Percentiles rank a stretch among this genome's conserved stretches.
These are phyloP conservation scores for Vigna angularis DNA, from an alignment of 306 rosid species.

Conservation along the genomic window DNA sequence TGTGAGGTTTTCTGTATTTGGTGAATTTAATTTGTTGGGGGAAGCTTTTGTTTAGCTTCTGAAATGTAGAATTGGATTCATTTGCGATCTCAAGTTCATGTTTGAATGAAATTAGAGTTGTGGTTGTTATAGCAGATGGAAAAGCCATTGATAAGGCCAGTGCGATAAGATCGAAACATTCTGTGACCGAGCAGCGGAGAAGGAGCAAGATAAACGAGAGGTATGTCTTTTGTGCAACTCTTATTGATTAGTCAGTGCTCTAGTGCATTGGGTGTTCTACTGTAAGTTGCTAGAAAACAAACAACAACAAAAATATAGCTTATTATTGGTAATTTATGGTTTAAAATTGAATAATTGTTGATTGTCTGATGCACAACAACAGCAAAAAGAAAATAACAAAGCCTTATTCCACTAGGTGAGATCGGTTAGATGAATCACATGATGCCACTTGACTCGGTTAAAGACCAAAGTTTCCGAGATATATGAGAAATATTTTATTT, in stretches of 20 bases:
- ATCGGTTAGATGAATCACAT: neutral
- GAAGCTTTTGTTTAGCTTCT: neutral
- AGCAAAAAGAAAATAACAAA: neutral
- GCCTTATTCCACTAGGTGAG: neutral
- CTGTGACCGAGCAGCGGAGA: slow-evolving; percentile 98
- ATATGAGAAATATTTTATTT: neutral
- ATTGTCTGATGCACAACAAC: neutral
- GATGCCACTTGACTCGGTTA: neutral
- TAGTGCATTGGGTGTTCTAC: slow-evolving; percentile 2
- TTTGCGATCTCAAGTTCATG: slow-evolving; percentile 28
- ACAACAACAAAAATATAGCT: neutral
- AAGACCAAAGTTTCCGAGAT: neutral
- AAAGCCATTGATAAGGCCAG: slow-evolving; percentile 86
- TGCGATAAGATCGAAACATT: slow-evolving; percentile 86
- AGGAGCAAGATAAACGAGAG: slow-evolving; percentile 99
- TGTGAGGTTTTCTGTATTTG: slow-evolving; percentile 12
- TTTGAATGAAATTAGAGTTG: slow-evolving; percentile 40
- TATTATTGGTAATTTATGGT: neutral
- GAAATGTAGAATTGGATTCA: slow-evolving; percentile 35
- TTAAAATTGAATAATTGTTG: slow-evolving; percentile 14
- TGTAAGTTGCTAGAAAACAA: slow-evolving; percentile 18
- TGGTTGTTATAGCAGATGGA: slow-evolving; percentile 62
- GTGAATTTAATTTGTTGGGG: neutral
- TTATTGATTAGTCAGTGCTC: slow-evolving; percentile 5
- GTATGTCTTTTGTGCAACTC: slow-evolving; percentile 48